Percentiles rank a stretch among this genome's conserved stretches.
phyloP scores from a whole-genome alignment of 139 green algal genomes.

The Edaphochlamys debaryana region DNA sequence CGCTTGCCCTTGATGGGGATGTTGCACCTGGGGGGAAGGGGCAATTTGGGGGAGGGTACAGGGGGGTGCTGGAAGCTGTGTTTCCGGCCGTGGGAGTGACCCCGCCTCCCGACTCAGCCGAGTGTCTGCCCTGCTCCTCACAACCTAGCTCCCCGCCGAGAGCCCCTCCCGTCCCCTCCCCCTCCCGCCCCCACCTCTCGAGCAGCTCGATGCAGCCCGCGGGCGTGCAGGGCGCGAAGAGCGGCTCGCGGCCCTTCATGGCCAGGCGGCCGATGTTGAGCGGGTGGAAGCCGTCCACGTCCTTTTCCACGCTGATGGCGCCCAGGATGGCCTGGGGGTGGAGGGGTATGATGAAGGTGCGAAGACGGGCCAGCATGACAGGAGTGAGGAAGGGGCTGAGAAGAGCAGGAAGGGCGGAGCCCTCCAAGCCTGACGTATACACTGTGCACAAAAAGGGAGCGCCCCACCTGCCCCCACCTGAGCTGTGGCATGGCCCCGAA shows the following conservation, averaged over 20 bases:
- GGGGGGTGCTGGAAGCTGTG: neutral
- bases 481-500: no score
- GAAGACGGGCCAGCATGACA: neutral
- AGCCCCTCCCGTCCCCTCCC: neutral
- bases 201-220: constrained; percentile 88
- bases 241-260: constrained; percentile 83
- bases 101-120: no score
- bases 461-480: no score
- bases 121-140: no score
- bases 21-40: constrained; percentile 6
- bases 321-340: constrained; percentile 70
- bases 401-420: no score
- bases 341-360: neutral
- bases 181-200: constrained; percentile 34
- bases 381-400: no score
- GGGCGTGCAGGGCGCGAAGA: constrained; percentile 90
- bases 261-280: constrained; percentile 92
- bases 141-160: no score
- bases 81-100: no score
- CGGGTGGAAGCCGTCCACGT: constrained; percentile 98
- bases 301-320: constrained; percentile 86
- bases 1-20: constrained; percentile 59
- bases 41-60: neutral
- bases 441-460: no score
- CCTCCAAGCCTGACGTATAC: no score